phyloP scores from a whole-genome alignment of 1,284 basidiomycete genomes.

The Singerocomus rubriflavus region DNA sequence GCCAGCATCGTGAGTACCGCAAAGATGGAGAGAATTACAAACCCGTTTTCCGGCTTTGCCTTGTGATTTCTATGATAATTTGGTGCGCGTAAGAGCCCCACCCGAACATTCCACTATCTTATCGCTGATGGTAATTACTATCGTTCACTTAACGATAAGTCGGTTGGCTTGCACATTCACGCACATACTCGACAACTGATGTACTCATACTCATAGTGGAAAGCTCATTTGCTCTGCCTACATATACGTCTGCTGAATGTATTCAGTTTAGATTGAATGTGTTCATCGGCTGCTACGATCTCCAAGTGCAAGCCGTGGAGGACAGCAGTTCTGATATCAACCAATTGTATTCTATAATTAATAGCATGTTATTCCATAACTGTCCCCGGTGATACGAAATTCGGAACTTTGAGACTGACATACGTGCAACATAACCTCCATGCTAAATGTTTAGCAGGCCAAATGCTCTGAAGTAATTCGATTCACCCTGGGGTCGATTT shows the following conservation, averaged over 20 bases:
- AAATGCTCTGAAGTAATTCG: constrained; percentile 24
- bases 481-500: constrained; percentile 30
- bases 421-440: not conserved
- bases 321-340: not conserved
- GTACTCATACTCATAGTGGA: constrained; percentile 23
- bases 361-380: no score
- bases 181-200: constrained; percentile 9
- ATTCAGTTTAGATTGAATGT: constrained; percentile 3
- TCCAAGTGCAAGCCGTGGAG: not conserved
- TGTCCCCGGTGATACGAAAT: not conserved
- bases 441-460: constrained; percentile 10
- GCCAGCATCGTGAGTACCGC: constrained; percentile 31
- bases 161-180: constrained; percentile 10
- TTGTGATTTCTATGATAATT: constrained; percentile 14
- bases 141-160: constrained; percentile 10
- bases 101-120: constrained; percentile 11
- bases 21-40: constrained; percentile 24
- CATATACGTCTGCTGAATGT: constrained; percentile 1
- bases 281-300: not conserved
- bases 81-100: not conserved
- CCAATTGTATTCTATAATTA: no score
- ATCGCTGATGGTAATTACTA: constrained; percentile 12
- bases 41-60: constrained; percentile 32
- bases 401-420: not conserved
- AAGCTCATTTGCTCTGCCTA: constrained; percentile 4